Evolutionary conservation across 306 rosid species (phyloP).

Genomic region (Dryas octopetala): DNA sequence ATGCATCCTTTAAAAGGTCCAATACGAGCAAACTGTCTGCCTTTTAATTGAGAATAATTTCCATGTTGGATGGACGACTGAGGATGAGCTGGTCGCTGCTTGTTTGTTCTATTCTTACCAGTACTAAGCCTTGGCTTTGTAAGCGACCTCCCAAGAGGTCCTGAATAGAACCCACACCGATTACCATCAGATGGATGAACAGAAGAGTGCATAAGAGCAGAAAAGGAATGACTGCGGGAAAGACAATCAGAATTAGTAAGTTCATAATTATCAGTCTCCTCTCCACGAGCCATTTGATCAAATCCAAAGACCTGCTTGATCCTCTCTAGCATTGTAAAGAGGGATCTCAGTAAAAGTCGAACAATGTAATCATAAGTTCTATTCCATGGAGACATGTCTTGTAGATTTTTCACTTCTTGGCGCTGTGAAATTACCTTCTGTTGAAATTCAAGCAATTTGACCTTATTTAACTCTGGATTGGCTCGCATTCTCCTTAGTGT

Average conservation of each 20-base stretch:
- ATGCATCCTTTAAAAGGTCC: slow-evolving; percentile 52
- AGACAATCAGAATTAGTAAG: slow-evolving; percentile 23
- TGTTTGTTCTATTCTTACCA: slow-evolving; percentile 34
- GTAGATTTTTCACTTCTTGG: slow-evolving; percentile 56
- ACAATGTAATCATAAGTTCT: slow-evolving; percentile 71
- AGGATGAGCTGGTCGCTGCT: slow-evolving; percentile 21
- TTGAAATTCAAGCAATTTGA: slow-evolving; percentile 48
- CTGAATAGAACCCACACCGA: slow-evolving; percentile 38
- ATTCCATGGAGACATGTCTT: slow-evolving; percentile 69
- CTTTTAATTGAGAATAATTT: slow-evolving; percentile 39
- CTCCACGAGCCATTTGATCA: slow-evolving; percentile 26
- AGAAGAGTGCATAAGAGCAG: slow-evolving; percentile 26
- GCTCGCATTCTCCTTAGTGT: slow-evolving; percentile 52
- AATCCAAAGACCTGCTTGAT: slow-evolving; percentile 58
- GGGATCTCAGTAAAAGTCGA: slow-evolving; percentile 72
- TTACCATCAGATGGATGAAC: slow-evolving; percentile 41
- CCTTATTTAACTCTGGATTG: slow-evolving; percentile 21
- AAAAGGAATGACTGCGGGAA: slow-evolving; percentile 38
- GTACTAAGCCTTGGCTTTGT: slow-evolving; percentile 25
- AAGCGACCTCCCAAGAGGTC: slow-evolving; percentile 29
- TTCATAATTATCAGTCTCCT: slow-evolving; percentile 17
- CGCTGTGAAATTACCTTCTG: slow-evolving; percentile 63
- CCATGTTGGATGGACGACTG: slow-evolving; percentile 24
- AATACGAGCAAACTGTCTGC: slow-evolving; percentile 25
- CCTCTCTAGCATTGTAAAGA: slow-evolving; percentile 70